Base-by-base conservation (phyloP, 2,329 filamentous ascomycete genomes). In the Scytalidium sp. region DNA sequence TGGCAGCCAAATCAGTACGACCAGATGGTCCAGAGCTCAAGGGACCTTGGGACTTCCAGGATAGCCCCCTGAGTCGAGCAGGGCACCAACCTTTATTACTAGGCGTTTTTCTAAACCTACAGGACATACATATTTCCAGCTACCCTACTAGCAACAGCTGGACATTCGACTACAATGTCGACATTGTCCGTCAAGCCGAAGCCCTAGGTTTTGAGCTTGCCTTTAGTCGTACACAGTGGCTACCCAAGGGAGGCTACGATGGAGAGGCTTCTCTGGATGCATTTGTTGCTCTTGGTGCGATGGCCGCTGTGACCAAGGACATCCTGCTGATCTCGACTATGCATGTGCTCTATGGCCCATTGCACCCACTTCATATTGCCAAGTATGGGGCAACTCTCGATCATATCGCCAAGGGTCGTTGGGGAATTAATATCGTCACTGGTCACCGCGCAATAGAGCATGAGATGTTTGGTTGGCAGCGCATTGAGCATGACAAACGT, bases 221-320 rank as follows among this genome's bases (percentile, higher is more conserved):
- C 22, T 58, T 60, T 36, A 57, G 57, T 43, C 55, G 50, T 11
- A 53, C 52, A 32, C 50, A 56, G 41, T 57, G 52, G 55, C 50
- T 56, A 3, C 52, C 53, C 25, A 58, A 58, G 42, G 56, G 56
- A 19, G 49, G 51, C 41, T 56, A 54, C 45, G 53, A 56, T 42
- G 56, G 52, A 42, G 55, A 59, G 45, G 53, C 57, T 13, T 59
- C 57, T 10, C 54, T 60, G 19, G 58, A 60, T 45, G 51, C 58
- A 5, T 60, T 60, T 43, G 49, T 59, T 8, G 54, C 53, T 5
- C 51, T 60, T 3, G 57, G 55, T 15, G 58, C 58, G 36, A 59
- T 61, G 57, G 58, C 57, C 1, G 57, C 58, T 19, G 64, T 60
- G 10, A 69, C 58, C n/a, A 58, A 50, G 32, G 54, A 54, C 10